Evolutionary conservation across 805 yeast genomes (phyloP).

Genomic region (Wickerhamomyces chaumierensis): DNA sequence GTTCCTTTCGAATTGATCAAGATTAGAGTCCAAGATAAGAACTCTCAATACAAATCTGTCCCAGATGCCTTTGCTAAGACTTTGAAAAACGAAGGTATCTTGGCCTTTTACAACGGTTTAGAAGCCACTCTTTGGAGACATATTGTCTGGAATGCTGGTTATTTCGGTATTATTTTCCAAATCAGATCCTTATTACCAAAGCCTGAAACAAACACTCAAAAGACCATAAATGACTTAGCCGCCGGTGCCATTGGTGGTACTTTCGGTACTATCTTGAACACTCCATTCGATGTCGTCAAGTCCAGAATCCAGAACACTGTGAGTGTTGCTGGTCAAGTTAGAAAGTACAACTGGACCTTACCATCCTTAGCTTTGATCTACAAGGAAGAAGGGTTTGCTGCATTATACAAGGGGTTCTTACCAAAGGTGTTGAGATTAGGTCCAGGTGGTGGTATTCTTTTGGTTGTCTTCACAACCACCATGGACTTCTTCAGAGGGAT

Average conservation of each 20-base stretch:
- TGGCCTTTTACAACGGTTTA: slow-evolving; percentile 85
- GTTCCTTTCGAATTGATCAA: slow-evolving; percentile 96
- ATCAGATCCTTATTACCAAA: slow-evolving; percentile 69
- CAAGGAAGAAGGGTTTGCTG: slow-evolving; percentile 85
- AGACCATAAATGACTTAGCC: slow-evolving; percentile 76
- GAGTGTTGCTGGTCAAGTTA: slow-evolving; percentile 56
- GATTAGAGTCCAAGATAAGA: slow-evolving; percentile 85
- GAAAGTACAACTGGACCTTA: slow-evolving; percentile 86
- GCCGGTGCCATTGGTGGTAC: slow-evolving; percentile 98
- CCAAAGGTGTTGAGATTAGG: slow-evolving; percentile 97
- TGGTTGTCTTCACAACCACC: slow-evolving; percentile 91
- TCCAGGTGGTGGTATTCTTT: slow-evolving; percentile 97
- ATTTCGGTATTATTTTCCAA: slow-evolving; percentile 91
- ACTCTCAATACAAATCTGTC: slow-evolving; percentile 75
- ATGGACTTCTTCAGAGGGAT: slow-evolving; percentile 80
- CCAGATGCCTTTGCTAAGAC: slow-evolving; percentile 70
- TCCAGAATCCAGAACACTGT: slow-evolving; percentile 82
- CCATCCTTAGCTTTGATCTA: slow-evolving; percentile 68
- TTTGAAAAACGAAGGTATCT: slow-evolving; percentile 61
- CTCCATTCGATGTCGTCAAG: slow-evolving; percentile 96
- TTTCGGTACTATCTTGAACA: slow-evolving; percentile 86
- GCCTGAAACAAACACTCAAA: slow-evolving; percentile 58
- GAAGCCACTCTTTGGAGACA: slow-evolving; percentile 98
- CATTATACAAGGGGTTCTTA: slow-evolving; percentile 89
- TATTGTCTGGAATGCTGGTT: slow-evolving; percentile 94